A percentile compares a stretch with the other conserved stretches of the same genome.
These are phyloP conservation scores for Phytophthora fragariaefolia DNA, from an alignment of 352 stramenopile species.

Conservation along the genomic window DNA sequence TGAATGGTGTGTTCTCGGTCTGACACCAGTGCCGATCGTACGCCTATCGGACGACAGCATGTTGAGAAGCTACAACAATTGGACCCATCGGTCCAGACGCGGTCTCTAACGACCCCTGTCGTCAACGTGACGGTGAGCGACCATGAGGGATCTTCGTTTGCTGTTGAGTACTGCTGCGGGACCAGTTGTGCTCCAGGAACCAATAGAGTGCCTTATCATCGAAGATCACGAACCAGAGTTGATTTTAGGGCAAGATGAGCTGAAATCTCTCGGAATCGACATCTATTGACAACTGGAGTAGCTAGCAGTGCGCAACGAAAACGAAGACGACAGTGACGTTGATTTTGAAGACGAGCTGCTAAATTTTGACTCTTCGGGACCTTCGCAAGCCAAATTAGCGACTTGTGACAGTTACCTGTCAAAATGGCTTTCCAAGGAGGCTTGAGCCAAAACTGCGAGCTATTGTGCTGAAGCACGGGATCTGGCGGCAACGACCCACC, in stretches of 20 bases:
- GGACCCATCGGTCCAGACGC: background rate
- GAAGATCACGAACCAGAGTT: constrained; percentile 1
- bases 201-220: background rate
- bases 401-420: background rate
- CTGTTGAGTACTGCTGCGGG: background rate
- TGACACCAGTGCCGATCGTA: background rate
- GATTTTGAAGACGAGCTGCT: background rate
- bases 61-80: background rate
- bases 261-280: constrained; percentile 11
- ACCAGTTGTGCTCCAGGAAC: background rate
- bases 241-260: constrained; percentile 10
- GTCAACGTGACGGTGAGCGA: constrained; percentile 1
- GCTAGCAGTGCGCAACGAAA: background rate
- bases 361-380: background rate
- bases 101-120: background rate
- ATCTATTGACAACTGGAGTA: constrained; percentile 8
- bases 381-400: background rate
- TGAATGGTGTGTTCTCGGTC: background rate
- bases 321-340: constrained; percentile 3
- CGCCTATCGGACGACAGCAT: background rate
- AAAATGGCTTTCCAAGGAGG: background rate
- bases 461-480: constrained; percentile 3
- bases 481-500: constrained; percentile 12
- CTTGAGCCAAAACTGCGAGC: background rate
- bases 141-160: background rate